Evolutionary conservation across 768 basidiomycete genomes (phyloP).

Genomic region (Lactarius indigo): DNA sequence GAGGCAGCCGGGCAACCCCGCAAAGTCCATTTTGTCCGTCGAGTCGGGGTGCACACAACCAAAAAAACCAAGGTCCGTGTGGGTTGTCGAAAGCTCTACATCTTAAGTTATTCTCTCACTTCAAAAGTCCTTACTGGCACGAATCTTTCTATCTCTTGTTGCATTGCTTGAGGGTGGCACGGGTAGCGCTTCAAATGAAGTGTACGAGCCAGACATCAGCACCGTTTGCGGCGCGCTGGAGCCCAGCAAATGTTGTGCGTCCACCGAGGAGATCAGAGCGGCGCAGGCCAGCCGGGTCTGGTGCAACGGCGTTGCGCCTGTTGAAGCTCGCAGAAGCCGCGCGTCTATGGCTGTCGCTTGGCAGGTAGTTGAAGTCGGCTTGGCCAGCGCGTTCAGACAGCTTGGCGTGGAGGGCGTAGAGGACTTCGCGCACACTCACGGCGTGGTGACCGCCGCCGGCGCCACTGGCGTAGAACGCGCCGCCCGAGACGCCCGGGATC

Average conservation of each 20-base stretch:
- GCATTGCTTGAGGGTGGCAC: neutral
- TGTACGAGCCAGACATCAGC: constrained; percentile 19
- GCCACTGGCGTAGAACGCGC: constrained; percentile 20
- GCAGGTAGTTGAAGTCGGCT: constrained; percentile 13
- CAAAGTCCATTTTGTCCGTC: too few relatives aligned
- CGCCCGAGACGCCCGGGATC: constrained; percentile 15
- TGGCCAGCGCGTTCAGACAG: constrained; percentile 18
- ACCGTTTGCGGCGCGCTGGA: constrained; percentile 21
- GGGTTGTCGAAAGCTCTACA: neutral
- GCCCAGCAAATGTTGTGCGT: constrained; percentile 18
- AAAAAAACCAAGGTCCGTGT: neutral
- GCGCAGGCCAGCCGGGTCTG: constrained; percentile 18
- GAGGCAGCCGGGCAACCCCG: neutral
- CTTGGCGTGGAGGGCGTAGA: constrained; percentile 17
- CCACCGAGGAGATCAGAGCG: constrained; percentile 23
- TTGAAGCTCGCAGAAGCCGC: constrained; percentile 17
- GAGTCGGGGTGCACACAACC: neutral
- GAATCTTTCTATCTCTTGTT: neutral
- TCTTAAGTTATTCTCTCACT: neutral
- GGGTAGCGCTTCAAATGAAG: constrained; percentile 6
- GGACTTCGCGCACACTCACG: constrained; percentile 22
- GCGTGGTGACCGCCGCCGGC: constrained; percentile 5
- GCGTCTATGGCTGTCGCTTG: constrained; percentile 12
- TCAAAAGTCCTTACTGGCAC: neutral
- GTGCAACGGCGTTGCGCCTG: constrained; percentile 17